These are phyloP conservation scores for Spinellus fusiger DNA, from an alignment of 192 early-diverging fungal genomes.

Conservation along the genomic window DNA sequence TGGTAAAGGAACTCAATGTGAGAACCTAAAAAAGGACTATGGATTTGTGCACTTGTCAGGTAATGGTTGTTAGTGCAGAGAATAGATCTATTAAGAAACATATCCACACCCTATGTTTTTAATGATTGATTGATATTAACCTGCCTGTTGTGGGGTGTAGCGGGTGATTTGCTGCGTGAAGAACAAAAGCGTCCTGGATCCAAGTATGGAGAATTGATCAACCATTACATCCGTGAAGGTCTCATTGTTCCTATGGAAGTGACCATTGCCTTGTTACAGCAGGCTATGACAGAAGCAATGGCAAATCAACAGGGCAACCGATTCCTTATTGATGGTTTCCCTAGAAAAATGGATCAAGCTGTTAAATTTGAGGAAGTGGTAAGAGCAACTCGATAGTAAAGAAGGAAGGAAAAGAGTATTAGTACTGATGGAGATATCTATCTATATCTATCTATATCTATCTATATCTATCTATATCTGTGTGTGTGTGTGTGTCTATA, in stretches of 20 bases:
- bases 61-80: conserved; percentile 16
- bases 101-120: not conserved
- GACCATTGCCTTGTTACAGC: conserved; percentile 85
- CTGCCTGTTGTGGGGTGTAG: conserved; percentile 24
- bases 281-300: conserved; percentile 74
- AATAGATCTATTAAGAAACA: not conserved
- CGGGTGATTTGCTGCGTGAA: conserved; percentile 91
- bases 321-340: conserved; percentile 98
- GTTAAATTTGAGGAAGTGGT: conserved; percentile 87
- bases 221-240: conserved; percentile 87
- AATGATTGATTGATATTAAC: not conserved
- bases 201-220: conserved; percentile 87
- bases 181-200: conserved; percentile 81
- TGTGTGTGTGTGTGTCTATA: too few species aligned
- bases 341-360: conserved; percentile 89
- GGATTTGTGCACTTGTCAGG: conserved; percentile 93
- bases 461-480: too few species aligned
- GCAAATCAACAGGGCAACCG: conserved; percentile 42
- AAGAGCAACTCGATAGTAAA: conserved; percentile 19
- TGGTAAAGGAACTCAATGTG: conserved; percentile 97
- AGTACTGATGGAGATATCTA: too few species aligned
- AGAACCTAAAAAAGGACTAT: conserved; percentile 79
- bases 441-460: too few species aligned
- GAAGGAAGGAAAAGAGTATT: too few species aligned
- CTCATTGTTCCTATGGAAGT: conserved; percentile 95